Conservation (phyloP, 2,329 filamentous ascomycete genomes). For the Tothia fuscella region DNA sequence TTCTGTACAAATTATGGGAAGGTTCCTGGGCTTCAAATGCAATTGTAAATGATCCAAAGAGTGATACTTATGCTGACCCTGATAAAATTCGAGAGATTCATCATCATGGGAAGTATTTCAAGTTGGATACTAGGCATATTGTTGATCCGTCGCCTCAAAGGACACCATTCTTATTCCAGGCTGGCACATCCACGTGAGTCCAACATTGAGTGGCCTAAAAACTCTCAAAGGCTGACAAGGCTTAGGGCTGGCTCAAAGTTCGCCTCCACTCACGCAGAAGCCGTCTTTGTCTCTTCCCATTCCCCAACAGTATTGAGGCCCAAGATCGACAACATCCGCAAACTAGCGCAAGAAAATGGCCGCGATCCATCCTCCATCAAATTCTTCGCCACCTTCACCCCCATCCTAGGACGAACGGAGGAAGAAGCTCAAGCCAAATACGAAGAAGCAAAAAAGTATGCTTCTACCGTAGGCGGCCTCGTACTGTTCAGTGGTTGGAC, state of each 20-base stretch:
- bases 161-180: constrained; percentile 35
- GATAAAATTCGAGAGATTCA: constrained; percentile 48
- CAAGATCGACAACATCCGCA: constrained; percentile 42
- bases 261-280: constrained; percentile 47
- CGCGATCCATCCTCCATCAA: constrained; percentile 47
- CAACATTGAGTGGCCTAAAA: not conserved
- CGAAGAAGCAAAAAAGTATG: constrained; percentile 40
- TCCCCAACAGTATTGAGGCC: constrained; percentile 37
- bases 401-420: constrained; percentile 24
- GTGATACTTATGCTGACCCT: constrained; percentile 47
- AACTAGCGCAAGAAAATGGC: constrained; percentile 37
- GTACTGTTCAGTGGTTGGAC: constrained; percentile 48
- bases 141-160: constrained; percentile 29
- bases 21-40: constrained; percentile 45
- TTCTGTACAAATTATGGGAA: constrained; percentile 46
- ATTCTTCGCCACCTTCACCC: constrained; percentile 30
- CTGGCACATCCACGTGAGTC: constrained; percentile 37
- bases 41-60: constrained; percentile 39
- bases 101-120: constrained; percentile 45
- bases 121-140: constrained; percentile 34
- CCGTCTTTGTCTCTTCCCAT: constrained; percentile 47
- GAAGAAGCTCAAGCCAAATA: constrained; percentile 42
- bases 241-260: constrained; percentile 43
- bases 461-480: constrained; percentile 40
- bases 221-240: not conserved